Evolutionary conservation across 176 grass and related monocot species (phyloP).

Genomic region (Triticum urartu): DNA sequence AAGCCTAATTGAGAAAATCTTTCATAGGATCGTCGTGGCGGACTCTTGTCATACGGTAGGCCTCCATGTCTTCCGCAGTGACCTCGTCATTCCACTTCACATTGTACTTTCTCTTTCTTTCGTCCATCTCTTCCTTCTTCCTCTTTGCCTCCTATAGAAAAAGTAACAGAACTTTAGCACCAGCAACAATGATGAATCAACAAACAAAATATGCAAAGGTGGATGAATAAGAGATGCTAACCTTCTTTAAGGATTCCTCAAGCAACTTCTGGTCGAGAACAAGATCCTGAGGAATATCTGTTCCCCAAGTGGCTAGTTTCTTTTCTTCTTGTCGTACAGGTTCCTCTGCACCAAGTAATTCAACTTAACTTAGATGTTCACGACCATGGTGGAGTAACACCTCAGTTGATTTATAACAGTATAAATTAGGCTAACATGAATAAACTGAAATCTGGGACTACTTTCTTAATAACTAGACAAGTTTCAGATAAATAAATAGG

Average conservation of each 20-base stretch:
- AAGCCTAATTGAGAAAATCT: constrained; percentile 50
- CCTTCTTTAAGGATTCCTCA: constrained; percentile 90
- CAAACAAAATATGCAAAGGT: not conserved
- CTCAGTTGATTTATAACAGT: not conserved
- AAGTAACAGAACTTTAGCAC: constrained; percentile 35
- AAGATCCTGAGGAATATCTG: constrained; percentile 82
- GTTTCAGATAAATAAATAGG: constrained; percentile 1
- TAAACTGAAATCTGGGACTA: not conserved
- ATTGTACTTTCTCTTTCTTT: constrained; percentile 95
- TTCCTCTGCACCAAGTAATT: constrained; percentile 43
- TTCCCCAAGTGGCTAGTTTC: constrained; percentile 84
- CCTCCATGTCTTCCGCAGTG: constrained; percentile 92
- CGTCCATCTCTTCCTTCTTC: constrained; percentile 81
- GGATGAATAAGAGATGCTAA: constrained; percentile 4
- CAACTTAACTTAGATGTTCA: constrained; percentile 13
- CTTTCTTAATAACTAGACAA: not conserved
- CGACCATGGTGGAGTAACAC: not conserved
- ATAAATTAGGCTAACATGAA: not conserved
- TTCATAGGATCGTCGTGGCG: constrained; percentile 93
- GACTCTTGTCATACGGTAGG: constrained; percentile 80
- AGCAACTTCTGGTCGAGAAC: constrained; percentile 82
- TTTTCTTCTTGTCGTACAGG: constrained; percentile 72
- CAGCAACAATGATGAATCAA: not conserved
- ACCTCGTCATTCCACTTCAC: constrained; percentile 92
- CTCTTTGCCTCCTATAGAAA: constrained; percentile 67